A percentile compares a stretch with the other conserved stretches of the same genome.
Evolutionary conservation across 1,284 basidiomycete species (phyloP).

Genomic region (Hymenochaete sp.): DNA sequence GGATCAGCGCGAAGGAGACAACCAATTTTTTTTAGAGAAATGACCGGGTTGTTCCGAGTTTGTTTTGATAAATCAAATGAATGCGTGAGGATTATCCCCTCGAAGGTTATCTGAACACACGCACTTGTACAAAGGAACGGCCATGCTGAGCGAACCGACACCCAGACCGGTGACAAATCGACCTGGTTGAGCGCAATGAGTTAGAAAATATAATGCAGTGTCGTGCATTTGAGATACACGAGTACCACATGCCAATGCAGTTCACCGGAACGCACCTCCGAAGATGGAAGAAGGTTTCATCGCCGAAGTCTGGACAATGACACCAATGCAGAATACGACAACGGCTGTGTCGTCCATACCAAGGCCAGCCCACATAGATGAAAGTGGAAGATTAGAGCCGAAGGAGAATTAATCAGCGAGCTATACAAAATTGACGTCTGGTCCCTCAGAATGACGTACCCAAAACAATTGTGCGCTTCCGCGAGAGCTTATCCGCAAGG

Average conservation of each 20-base stretch:
- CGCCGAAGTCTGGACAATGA: constrained; percentile 57
- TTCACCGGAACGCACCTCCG: constrained; percentile 36
- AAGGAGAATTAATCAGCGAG: too few species aligned
- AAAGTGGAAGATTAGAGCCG: too few species aligned
- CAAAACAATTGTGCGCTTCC: constrained; percentile 62
- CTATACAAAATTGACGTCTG: too few species aligned
- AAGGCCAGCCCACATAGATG: not conserved
- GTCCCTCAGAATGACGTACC: constrained; percentile 32
- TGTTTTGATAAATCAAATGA: too few species aligned
- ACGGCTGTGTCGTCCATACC: too few species aligned
- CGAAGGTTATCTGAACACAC: too few species aligned
- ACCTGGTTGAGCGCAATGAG: constrained; percentile 28
- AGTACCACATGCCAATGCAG: too few species aligned
- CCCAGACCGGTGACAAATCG: constrained; percentile 71
- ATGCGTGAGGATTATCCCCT: too few species aligned
- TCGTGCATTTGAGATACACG: too few species aligned
- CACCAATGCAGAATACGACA: constrained; percentile 57
- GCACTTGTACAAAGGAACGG: constrained; percentile 68
- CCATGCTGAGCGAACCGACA: constrained; percentile 68
- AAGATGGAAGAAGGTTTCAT: constrained; percentile 50
- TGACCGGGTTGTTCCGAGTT: too few species aligned
- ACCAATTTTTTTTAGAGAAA: too few species aligned
- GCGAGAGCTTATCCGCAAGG: constrained; percentile 61
- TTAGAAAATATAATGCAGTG: not conserved
- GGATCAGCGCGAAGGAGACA: too few species aligned